phyloP scores from a whole-genome alignment of 2,329 filamentous ascomycete genomes.

The Exophiala mesophila region DNA sequence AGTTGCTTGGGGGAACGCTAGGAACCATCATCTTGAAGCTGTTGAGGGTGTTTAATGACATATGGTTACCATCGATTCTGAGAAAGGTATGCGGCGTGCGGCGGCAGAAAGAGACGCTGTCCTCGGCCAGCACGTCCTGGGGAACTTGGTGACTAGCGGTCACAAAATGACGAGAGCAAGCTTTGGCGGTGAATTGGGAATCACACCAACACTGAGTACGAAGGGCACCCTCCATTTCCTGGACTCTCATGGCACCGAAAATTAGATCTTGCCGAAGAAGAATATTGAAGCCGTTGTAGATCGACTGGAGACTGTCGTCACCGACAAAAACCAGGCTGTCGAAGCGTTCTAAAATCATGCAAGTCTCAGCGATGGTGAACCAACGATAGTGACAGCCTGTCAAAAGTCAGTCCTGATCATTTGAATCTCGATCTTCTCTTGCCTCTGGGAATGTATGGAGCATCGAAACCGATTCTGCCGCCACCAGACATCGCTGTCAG shows the following conservation, averaged over 20 bases:
- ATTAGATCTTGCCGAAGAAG: slow-evolving; percentile 40
- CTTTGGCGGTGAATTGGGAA: slow-evolving; percentile 35
- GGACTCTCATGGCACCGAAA: slow-evolving; percentile 37
- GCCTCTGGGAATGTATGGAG: slow-evolving; percentile 37
- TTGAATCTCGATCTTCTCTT: not conserved
- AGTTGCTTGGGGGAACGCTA: slow-evolving; percentile 28
- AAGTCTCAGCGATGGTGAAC: slow-evolving; percentile 40
- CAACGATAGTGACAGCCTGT: slow-evolving; percentile 41
- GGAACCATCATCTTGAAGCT: slow-evolving; percentile 32
- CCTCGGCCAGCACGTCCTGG: slow-evolving; percentile 7
- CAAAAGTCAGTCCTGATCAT: slow-evolving; percentile 9
- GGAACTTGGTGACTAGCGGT: slow-evolving; percentile 28
- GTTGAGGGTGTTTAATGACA: slow-evolving; percentile 27
- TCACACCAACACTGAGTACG: slow-evolving; percentile 36
- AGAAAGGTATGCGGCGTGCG: slow-evolving; percentile 37
- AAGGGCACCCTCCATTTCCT: slow-evolving; percentile 34
- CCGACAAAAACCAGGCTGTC: slow-evolving; percentile 40
- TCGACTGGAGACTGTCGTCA: slow-evolving; percentile 36
- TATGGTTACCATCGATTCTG: slow-evolving; percentile 30
- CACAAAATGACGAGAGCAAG: slow-evolving; percentile 29
- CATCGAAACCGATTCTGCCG: slow-evolving; percentile 38
- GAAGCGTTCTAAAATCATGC: slow-evolving; percentile 42
- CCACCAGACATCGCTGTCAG: slow-evolving; percentile 40
- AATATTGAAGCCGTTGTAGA: slow-evolving; percentile 44
- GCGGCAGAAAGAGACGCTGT: slow-evolving; percentile 20